Percentiles rank a stretch among this genome's conserved stretches.
Conservation (phyloP, 495 filamentous ascomycete species). For the Talaromyces borbonicus region DNA sequence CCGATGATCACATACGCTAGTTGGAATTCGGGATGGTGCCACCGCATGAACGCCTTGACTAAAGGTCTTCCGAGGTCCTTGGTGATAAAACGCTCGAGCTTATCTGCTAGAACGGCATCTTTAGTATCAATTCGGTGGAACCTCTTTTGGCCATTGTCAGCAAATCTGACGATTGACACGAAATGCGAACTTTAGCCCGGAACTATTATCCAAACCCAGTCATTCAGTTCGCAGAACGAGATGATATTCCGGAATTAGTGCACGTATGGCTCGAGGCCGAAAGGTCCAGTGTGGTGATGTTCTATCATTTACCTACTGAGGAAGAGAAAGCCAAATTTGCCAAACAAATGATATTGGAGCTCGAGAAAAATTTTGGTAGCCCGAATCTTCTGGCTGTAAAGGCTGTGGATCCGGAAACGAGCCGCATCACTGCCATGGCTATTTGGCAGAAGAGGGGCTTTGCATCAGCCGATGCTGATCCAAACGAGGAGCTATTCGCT, state of each 20-base stretch:
- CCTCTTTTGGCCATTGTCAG: no score
- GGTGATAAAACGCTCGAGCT: no score
- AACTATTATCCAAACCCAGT: neutral
- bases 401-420: neutral
- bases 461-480: neutral
- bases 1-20: no score
- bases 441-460: slow-evolving; percentile 1
- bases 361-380: neutral
- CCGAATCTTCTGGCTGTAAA: neutral
- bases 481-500: neutral
- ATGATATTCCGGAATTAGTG: slow-evolving; percentile 1
- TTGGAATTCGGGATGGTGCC: no score
- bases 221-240: neutral
- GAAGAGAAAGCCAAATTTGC: neutral
- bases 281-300: neutral
- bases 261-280: neutral
- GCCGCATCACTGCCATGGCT: neutral
- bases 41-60: no score
- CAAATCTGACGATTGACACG: no score
- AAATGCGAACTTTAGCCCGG: neutral
- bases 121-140: no score
- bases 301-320: slow-evolving; percentile 1
- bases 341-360: neutral
- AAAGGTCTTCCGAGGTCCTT: no score
- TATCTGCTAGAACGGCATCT: no score